Conservation (phyloP, 2,329 filamentous ascomycete genomes). For the Apiospora phragmitis region DNA sequence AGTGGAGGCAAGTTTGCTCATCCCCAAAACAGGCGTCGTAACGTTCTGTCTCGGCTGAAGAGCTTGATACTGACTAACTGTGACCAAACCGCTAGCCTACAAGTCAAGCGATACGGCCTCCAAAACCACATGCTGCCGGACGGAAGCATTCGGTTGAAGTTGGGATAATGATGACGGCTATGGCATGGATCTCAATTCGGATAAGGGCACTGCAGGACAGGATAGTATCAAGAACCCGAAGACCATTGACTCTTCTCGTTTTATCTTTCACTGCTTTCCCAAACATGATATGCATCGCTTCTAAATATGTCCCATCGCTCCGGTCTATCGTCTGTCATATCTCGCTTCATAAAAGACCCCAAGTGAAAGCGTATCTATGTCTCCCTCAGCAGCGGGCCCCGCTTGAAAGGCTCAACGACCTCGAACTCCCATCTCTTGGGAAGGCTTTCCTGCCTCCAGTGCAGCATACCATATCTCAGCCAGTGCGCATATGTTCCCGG, state of each 20-base stretch:
- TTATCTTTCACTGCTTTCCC: background rate
- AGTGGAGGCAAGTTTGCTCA: background rate
- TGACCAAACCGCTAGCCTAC: background rate
- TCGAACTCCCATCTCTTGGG: conserved; percentile 36
- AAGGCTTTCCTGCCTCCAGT: conserved; percentile 46
- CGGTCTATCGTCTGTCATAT: background rate
- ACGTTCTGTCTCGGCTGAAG: background rate
- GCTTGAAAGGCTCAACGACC: conserved; percentile 34
- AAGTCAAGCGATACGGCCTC: background rate
- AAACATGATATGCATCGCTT: background rate
- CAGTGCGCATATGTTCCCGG: conserved; percentile 55
- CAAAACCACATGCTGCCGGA: background rate
- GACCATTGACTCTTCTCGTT: background rate
- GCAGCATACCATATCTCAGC: conserved; percentile 49
- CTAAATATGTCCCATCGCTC: background rate
- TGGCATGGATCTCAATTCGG: background rate
- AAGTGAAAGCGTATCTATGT: conserved; percentile 9
- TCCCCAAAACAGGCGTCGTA: background rate
- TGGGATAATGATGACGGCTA: background rate
- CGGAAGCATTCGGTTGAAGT: background rate
- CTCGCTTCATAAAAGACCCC: background rate
- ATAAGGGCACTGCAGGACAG: background rate
- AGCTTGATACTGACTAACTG: background rate
- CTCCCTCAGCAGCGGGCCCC: conserved; percentile 34
- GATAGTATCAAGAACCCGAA: background rate